A percentile compares a stretch with the other conserved stretches of the same genome.
These are phyloP conservation scores for Cordyceps javanica DNA, from an alignment of 2,329 filamentous ascomycete species.

Conservation along the genomic window DNA sequence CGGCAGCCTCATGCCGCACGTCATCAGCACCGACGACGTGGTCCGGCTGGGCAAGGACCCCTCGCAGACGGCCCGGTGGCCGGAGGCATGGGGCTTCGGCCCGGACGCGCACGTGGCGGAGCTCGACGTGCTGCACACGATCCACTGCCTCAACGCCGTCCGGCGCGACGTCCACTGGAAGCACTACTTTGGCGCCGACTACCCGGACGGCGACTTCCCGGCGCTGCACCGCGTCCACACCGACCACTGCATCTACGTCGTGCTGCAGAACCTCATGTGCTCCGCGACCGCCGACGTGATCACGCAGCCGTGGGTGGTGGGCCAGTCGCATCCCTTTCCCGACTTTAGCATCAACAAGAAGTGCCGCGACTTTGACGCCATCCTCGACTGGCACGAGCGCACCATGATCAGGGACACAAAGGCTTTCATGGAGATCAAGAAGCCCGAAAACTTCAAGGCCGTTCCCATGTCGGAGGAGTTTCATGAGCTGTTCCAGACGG, in stretches of 20 bases:
- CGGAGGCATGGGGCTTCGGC: neutral
- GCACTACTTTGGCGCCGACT: constrained; percentile 3
- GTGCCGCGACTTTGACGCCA: neutral
- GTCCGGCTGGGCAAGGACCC: constrained; percentile 8
- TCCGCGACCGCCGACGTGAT: neutral
- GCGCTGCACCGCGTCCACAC: constrained; percentile 9
- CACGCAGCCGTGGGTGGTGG: neutral
- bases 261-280: constrained; percentile 9
- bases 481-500: constrained; percentile 8
- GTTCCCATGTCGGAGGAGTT: constrained; percentile 10
- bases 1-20: constrained; percentile 1
- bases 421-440: neutral
- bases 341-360: constrained; percentile 2
- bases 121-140: constrained; percentile 8
- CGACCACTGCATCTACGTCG: constrained; percentile 11
- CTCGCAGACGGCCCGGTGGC: neutral
- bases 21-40: constrained; percentile 7
- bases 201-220: constrained; percentile 6
- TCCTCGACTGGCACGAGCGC: neutral
- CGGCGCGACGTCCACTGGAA: constrained; percentile 8
- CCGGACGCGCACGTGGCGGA: constrained; percentile 6
- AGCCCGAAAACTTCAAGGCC: neutral
- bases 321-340: neutral
- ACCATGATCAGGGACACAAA: neutral
- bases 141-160: constrained; percentile 11